These are phyloP conservation scores for Podospora anserina DNA, from an alignment of 495 filamentous ascomycete species.

Conservation along the genomic window DNA sequence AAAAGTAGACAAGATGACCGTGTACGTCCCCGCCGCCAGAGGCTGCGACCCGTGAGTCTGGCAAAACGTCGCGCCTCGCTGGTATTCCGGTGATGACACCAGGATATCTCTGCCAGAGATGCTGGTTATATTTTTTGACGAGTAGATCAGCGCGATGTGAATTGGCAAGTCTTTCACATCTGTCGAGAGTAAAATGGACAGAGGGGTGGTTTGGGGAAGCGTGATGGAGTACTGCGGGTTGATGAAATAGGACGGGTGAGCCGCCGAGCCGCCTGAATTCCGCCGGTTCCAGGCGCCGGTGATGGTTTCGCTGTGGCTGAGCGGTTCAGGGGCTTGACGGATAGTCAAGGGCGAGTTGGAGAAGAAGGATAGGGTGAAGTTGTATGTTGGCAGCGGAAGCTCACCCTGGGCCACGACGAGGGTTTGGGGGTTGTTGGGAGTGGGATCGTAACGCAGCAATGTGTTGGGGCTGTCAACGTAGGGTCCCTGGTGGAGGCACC, in stretches of 20 bases:
- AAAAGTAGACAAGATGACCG: constrained; percentile 83
- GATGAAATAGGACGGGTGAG: constrained; percentile 65
- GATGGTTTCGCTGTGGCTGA: constrained; percentile 53
- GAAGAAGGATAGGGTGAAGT: constrained; percentile 82
- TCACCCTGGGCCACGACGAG: constrained; percentile 75
- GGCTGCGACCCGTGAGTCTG: constrained; percentile 40
- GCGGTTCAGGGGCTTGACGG: constrained; percentile 55
- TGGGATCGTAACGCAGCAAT: constrained; percentile 70
- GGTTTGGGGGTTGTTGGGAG: constrained; percentile 60
- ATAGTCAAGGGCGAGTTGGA: constrained; percentile 59
- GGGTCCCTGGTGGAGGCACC: constrained; percentile 60
- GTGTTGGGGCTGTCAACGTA: constrained; percentile 94
- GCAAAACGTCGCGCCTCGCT: constrained; percentile 69
- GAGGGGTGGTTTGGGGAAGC: constrained; percentile 51
- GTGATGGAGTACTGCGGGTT: constrained; percentile 83
- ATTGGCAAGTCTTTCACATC: constrained; percentile 58
- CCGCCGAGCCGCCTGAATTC: constrained; percentile 81
- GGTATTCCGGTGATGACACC: constrained; percentile 77
- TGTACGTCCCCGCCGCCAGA: constrained; percentile 70
- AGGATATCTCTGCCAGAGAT: constrained; percentile 75
- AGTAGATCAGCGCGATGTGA: constrained; percentile 81
- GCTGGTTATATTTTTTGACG: constrained; percentile 56
- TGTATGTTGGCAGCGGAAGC: constrained; percentile 63
- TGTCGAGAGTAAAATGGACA: constrained; percentile 71
- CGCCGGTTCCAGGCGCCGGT: constrained; percentile 67